Evolutionary conservation across 164 flowering plant genomes (phyloP).

Genomic region (Magnolia officinalis): DNA sequence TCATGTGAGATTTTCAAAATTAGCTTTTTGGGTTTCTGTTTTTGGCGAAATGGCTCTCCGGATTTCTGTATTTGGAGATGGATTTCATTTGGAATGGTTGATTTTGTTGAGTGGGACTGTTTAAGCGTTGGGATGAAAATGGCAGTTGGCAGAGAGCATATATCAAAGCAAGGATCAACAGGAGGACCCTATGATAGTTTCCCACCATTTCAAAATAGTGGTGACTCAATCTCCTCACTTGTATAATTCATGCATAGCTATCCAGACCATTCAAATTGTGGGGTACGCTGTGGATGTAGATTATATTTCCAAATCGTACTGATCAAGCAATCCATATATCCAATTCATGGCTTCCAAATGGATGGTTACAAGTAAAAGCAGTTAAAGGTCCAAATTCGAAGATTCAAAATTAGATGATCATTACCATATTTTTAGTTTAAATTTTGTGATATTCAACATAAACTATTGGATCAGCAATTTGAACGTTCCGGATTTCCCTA

Average conservation of each 20-base stretch:
- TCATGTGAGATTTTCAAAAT: background rate
- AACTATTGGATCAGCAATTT: background rate
- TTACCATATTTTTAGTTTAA: background rate
- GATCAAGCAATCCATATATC: no score
- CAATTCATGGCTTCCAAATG: no score
- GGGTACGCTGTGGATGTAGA: no score
- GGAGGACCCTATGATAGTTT: background rate
- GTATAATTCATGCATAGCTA: no score
- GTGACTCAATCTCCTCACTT: background rate
- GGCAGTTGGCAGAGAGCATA: conserved; percentile 5
- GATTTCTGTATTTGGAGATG: background rate
- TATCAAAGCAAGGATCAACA: background rate
- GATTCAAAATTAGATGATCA: background rate
- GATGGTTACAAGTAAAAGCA: no score
- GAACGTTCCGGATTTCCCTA: background rate
- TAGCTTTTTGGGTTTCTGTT: background rate
- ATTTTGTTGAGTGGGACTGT: background rate
- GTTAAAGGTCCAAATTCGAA: no score
- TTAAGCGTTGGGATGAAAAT: background rate
- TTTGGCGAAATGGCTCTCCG: background rate
- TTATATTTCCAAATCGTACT: no score
- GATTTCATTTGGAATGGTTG: background rate
- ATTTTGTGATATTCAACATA: background rate
- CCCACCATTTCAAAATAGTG: background rate
- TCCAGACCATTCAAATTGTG: no score